Percentiles rank a stretch among this genome's conserved stretches.
These are phyloP conservation scores for Styphnolobium japonicum DNA, from an alignment of 306 rosid genomes.

Conservation along the genomic window DNA sequence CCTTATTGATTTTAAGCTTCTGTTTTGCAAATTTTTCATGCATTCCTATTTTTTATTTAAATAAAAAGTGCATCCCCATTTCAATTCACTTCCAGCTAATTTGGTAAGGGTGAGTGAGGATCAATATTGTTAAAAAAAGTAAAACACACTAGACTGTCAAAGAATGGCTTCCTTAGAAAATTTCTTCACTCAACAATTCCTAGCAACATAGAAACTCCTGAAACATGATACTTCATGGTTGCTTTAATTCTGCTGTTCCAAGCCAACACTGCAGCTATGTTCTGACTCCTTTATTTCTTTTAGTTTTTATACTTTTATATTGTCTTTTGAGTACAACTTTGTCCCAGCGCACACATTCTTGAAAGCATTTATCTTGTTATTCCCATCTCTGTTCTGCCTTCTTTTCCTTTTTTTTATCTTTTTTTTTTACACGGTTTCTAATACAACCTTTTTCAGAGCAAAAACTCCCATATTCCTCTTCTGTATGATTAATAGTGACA, in stretches of 20 bases:
- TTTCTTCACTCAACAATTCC: not conserved
- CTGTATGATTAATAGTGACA: not conserved
- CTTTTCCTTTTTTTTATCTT: not conserved
- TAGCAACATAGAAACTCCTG: not conserved
- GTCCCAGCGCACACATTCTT: not conserved
- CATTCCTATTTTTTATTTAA: not conserved
- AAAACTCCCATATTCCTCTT: not conserved
- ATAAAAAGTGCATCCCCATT: not conserved
- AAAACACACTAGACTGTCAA: not conserved
- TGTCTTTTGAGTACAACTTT: not conserved
- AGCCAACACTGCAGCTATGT: not conserved
- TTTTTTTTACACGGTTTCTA: not conserved
- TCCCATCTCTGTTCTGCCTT: not conserved
- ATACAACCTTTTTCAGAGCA: not conserved
- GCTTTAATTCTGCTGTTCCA: not conserved
- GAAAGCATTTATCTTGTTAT: not conserved
- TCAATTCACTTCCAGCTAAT: not conserved
- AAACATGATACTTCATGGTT: not conserved
- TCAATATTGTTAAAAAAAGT: too few relatives aligned
- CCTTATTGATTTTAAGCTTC: too few relatives aligned
- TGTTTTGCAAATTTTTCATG: not conserved
- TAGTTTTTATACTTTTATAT: not conserved
- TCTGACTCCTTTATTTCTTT: not conserved
- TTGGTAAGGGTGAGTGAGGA: not conserved
- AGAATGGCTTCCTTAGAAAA: not conserved